phyloP scores from a whole-genome alignment of 2,329 filamentous ascomycete species.

The Leptographium radiaticola region DNA sequence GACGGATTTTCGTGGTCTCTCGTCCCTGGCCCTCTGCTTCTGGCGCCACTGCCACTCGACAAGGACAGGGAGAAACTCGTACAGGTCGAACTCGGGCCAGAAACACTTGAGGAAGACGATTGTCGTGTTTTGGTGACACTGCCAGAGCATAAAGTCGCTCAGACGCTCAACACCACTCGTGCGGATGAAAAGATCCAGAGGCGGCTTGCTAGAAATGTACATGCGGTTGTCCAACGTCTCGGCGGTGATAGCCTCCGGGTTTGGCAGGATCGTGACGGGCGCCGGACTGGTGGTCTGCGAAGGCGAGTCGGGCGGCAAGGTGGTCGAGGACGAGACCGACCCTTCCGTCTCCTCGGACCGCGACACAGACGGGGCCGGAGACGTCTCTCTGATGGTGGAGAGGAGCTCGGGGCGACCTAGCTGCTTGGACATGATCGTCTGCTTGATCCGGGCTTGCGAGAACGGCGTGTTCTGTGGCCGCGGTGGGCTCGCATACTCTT shows the following conservation, averaged over 20 bases:
- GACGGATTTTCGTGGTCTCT: conserved; percentile 22
- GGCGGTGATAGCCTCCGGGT: conserved; percentile 76
- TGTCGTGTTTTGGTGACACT: conserved; percentile 84
- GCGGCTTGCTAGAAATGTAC: conserved; percentile 75
- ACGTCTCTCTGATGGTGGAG: conserved; percentile 35
- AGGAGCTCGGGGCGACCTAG: conserved; percentile 33
- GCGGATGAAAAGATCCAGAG: conserved; percentile 78
- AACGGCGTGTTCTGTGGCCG: conserved; percentile 57
- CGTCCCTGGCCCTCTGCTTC: conserved; percentile 42
- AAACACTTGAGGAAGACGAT: conserved; percentile 85
- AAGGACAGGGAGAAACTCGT: conserved; percentile 83
- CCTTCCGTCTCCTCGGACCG: conserved; percentile 36
- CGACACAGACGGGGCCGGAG: conserved; percentile 28
- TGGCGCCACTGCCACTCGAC: conserved; percentile 73
- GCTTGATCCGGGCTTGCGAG: conserved; percentile 74
- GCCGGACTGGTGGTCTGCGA: conserved; percentile 22
- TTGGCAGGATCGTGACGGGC: conserved; percentile 35
- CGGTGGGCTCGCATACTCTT: conserved; percentile 68
- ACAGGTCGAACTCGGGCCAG: conserved; percentile 93
- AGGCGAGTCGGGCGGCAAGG: conserved; percentile 38
- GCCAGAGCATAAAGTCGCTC: conserved; percentile 98
- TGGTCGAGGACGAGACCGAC: conserved; percentile 48
- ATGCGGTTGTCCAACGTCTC: conserved; percentile 75
- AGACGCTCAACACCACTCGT: conserved; percentile 87
- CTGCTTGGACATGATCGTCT: conserved; percentile 66